A percentile compares a stretch with the other conserved stretches of the same genome.
Conservation (phyloP, 305 asterid species). For the Withania somnifera region DNA sequence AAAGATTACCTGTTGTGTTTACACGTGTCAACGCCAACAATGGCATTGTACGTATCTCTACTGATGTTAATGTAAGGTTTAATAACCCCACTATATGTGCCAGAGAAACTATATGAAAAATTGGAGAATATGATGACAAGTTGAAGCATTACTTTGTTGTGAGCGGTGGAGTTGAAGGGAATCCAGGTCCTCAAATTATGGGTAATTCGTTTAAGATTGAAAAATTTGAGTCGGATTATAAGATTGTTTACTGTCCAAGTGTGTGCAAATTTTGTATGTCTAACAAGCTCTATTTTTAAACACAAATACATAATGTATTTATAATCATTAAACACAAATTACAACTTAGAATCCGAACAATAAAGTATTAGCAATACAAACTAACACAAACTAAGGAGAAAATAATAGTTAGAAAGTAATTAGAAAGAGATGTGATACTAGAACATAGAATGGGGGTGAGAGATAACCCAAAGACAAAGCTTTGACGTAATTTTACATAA, state of each 20-base stretch:
- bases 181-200: constrained; percentile 27
- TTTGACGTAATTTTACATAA: no score
- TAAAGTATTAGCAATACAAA: no score
- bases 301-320: no score
- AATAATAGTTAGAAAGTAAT: no score
- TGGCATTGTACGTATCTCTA: constrained; percentile 26
- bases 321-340: no score
- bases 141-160: constrained; percentile 15
- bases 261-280: constrained; percentile 45
- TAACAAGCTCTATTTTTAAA: no score
- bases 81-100: constrained; percentile 28
- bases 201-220: constrained; percentile 68
- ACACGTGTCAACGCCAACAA: constrained; percentile 21
- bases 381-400: no score
- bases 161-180: constrained; percentile 50
- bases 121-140: constrained; percentile 14
- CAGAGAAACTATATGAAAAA: constrained; percentile 38
- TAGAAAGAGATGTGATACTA: no score
- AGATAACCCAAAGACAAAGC: no score
- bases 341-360: no score
- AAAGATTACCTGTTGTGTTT: constrained; percentile 42
- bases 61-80: constrained; percentile 41
- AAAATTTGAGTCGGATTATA: constrained; percentile 22
- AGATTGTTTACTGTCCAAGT: constrained; percentile 41
- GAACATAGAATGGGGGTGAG: no score